Conservation (phyloP, 1,284 basidiomycete species). For the Microbotryum intermedium region DNA sequence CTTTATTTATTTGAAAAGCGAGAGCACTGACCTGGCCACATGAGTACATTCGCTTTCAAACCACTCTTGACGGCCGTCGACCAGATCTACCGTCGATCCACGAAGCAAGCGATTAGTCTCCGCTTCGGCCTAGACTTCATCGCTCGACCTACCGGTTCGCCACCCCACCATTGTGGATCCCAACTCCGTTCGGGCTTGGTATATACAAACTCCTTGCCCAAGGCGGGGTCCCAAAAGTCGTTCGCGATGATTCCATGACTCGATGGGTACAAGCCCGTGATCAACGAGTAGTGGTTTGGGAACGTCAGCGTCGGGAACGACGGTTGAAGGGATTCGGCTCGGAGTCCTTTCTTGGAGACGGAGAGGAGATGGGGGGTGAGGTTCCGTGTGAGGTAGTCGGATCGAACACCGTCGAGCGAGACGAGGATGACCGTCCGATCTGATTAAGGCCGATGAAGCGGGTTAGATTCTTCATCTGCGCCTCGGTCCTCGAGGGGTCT, state of each 20-base stretch:
- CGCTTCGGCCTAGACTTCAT: background rate
- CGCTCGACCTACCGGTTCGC: constrained; percentile 62
- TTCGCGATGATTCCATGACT: constrained; percentile 86
- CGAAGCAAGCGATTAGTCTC: background rate
- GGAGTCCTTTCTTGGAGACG: constrained; percentile 67
- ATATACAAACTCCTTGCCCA: constrained; percentile 58
- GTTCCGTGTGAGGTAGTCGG: constrained; percentile 71
- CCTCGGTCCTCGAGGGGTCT: no score
- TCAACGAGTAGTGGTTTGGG: constrained; percentile 44
- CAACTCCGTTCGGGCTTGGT: constrained; percentile 54
- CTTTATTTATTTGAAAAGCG: background rate
- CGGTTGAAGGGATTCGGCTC: constrained; percentile 73
- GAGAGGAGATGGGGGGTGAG: constrained; percentile 69
- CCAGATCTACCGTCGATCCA: constrained; percentile 59
- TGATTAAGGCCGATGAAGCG: no score
- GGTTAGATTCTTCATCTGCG: no score
- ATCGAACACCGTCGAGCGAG: constrained; percentile 77
- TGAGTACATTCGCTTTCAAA: constrained; percentile 69
- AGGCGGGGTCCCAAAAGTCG: constrained; percentile 73
- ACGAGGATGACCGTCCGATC: constrained; percentile 68
- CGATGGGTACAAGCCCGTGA: constrained; percentile 76
- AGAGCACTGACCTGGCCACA: constrained; percentile 57
- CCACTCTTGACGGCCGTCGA: constrained; percentile 67
- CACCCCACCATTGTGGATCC: constrained; percentile 70
- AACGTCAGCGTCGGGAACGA: constrained; percentile 85